phyloP scores from a whole-genome alignment of 495 filamentous ascomycete genomes.

The Penicillium chermesinum region DNA sequence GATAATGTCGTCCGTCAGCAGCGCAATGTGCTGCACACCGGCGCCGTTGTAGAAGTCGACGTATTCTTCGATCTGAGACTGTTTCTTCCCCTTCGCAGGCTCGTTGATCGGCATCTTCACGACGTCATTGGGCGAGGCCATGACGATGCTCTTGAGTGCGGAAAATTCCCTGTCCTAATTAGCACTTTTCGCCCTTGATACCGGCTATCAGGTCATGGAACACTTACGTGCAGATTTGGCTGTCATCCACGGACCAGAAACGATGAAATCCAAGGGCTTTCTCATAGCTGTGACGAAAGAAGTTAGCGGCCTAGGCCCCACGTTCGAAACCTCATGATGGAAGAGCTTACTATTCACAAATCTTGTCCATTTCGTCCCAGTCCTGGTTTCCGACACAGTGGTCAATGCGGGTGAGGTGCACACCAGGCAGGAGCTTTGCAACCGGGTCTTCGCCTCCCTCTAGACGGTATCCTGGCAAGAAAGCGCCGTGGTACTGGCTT shows the following conservation, averaged over 20 bases:
- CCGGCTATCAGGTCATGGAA: background rate
- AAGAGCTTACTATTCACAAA: slow-evolving; percentile 63
- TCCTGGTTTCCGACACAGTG: slow-evolving; percentile 94
- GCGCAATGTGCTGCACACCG: slow-evolving; percentile 87
- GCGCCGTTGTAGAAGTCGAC: slow-evolving; percentile 80
- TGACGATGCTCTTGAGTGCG: slow-evolving; percentile 77
- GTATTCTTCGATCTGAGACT: slow-evolving; percentile 90
- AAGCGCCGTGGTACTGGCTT: slow-evolving; percentile 58
- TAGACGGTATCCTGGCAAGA: slow-evolving; percentile 72
- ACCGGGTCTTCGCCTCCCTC: slow-evolving; percentile 46
- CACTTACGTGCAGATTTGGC: slow-evolving; percentile 66
- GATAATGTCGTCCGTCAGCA: slow-evolving; percentile 75
- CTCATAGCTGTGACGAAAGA: slow-evolving; percentile 57
- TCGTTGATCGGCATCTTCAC: slow-evolving; percentile 99
- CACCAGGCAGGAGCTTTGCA: slow-evolving; percentile 45
- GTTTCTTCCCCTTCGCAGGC: slow-evolving; percentile 77
- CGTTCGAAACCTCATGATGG: background rate
- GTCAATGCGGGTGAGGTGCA: slow-evolving; percentile 70
- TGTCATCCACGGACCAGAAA: slow-evolving; percentile 92
- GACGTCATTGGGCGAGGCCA: slow-evolving; percentile 73
- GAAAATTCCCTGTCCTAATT: slow-evolving; percentile 60
- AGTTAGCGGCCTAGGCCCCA: slow-evolving; percentile 16
- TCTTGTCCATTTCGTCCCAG: slow-evolving; percentile 80
- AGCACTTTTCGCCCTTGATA: background rate
- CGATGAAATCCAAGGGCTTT: slow-evolving; percentile 84